Conservation (phyloP, 139 green algal genomes). For the Chlorokybus atmophyticus region DNA sequence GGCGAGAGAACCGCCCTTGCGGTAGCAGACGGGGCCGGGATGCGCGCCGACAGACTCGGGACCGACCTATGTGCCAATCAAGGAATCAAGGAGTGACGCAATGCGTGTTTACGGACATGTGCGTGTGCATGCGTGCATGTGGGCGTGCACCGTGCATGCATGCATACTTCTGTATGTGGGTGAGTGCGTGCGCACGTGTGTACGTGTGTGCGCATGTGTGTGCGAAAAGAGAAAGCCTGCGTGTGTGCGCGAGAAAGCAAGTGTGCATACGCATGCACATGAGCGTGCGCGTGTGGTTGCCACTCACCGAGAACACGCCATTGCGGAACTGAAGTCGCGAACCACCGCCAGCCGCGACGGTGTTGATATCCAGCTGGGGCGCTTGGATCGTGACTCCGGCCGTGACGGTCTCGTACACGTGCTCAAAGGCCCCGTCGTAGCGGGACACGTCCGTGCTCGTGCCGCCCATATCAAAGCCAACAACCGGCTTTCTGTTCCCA, state of each 20-base stretch:
- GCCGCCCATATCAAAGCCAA: conserved; percentile 97
- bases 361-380: conserved; percentile 97
- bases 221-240: too few relatives aligned
- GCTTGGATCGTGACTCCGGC: conserved; percentile 69
- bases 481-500: conserved; percentile 44
- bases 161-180: too few relatives aligned
- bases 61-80: too few relatives aligned
- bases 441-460: conserved; percentile 79
- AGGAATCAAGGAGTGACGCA: too few relatives aligned
- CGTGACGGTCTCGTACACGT: conserved; percentile 64
- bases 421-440: conserved; percentile 47
- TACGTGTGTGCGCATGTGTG: too few relatives aligned
- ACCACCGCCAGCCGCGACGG: conserved; percentile 86
- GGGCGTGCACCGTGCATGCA: too few relatives aligned
- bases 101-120: too few relatives aligned
- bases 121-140: too few relatives aligned
- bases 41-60: conserved; percentile 87
- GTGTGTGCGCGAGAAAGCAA: too few relatives aligned
- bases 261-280: too few relatives aligned
- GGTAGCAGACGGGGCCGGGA: conserved; percentile 89
- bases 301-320: conserved; percentile 22
- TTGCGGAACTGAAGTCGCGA: conserved; percentile 34
- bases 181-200: too few relatives aligned
- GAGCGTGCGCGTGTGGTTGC: too few relatives aligned
- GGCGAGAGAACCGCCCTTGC: conserved; percentile 72